Conservation (phyloP, 768 basidiomycete species). For the Lactarius tabidus region DNA sequence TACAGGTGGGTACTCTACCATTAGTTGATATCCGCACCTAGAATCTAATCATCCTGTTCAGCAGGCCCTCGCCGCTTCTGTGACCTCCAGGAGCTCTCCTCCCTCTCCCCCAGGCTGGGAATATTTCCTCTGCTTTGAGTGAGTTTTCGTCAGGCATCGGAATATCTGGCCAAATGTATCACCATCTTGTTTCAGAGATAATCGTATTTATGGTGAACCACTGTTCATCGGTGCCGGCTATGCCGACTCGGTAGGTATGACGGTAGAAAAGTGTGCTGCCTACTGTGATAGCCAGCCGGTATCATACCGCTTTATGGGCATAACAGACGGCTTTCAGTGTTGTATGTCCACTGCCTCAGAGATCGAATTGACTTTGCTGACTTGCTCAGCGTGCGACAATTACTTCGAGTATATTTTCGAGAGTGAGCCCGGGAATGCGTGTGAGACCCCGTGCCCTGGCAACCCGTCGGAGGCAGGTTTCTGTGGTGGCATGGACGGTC, state of each 20-base stretch:
- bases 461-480: too few species aligned
- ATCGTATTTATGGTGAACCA: background rate
- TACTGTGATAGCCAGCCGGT: conserved; percentile 39
- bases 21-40: background rate
- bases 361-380: background rate
- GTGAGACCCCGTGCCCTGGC: too few species aligned
- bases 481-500: too few species aligned
- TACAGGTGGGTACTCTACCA: background rate
- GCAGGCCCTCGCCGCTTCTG: background rate
- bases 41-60: background rate
- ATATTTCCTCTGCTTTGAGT: background rate
- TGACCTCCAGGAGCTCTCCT: background rate
- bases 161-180: background rate
- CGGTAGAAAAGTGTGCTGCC: conserved; percentile 46
- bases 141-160: background rate
- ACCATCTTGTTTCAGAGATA: background rate
- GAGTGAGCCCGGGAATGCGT: too few species aligned
- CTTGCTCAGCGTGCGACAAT: background rate
- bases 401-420: conserved; percentile 38
- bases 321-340: conserved; percentile 60
- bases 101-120: background rate
- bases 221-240: conserved; percentile 50
- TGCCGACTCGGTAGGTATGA: conserved; percentile 51
- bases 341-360: conserved; percentile 37
- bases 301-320: conserved; percentile 58